Evolutionary conservation across 129 eudicot species (phyloP), one percentile per base, ranked within the genome.

Genomic region (Chrysanthemum lavandulifolium): DNA sequence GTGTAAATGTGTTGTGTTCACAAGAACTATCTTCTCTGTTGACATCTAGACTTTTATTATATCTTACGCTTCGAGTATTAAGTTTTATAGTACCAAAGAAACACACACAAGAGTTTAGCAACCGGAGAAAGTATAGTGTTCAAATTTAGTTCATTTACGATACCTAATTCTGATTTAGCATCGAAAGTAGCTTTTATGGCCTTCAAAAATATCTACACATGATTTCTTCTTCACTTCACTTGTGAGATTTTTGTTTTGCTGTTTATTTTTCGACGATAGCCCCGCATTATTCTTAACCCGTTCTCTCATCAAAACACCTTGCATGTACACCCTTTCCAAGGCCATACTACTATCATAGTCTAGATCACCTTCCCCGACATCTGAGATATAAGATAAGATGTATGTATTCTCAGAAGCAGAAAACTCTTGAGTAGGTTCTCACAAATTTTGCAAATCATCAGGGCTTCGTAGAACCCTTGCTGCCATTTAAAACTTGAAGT

Each of bases 131-230:
- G 53, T 27, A 74, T 29, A 5, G 13, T 13, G 70, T 67, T 62
- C 54, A 65, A 65, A 67, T 71, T 67, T 45, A 69, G 74, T 73
- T 62, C 76, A 73, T 71, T 86, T 88, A 95, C 99, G 88, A 95
- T 95, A 77, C 99, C 97, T 65, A 95, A 95, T 73, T 95, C 83
- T 91, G 83, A 79, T 89, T 91, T 74, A 95, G 99, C 99, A 86
- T 95, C 83, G 77, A 81, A 40, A 95, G 77, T 86, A 85, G 89
- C 99, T 88, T 78, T 79, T 87, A 55, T 75, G 88, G 73, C 91
- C 94, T 77, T 82, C 80, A 77, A 77, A 83, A 71, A 84, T 77
- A 61, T 81, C 84, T 58, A 85, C 78, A 76, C 93, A 83, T 19
- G 97, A 79, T 21, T 72, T 84, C 82, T 70, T 82, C 76, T 83